Evolutionary conservation across 495 filamentous ascomycete species (phyloP).

Genomic region (Eremomyces bilateralis): DNA sequence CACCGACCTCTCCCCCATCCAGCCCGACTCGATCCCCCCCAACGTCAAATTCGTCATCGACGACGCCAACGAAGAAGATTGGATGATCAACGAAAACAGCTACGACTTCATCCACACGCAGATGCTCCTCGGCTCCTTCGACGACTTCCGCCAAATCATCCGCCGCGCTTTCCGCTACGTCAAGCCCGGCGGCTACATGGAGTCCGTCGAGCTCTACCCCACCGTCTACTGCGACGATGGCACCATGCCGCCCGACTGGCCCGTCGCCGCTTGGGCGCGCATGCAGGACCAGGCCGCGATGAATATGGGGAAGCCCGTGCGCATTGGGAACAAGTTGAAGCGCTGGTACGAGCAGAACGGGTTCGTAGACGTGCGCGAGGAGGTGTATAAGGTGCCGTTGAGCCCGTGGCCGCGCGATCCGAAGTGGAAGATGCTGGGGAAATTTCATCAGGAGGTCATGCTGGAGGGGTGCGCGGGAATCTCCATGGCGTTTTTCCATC

Average conservation of each 20-base stretch:
- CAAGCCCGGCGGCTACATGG: slow-evolving; percentile 16
- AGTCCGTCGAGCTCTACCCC: slow-evolving; percentile 14
- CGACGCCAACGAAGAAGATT: slow-evolving; percentile 17
- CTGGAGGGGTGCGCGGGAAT: slow-evolving; percentile 26
- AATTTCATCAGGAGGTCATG: slow-evolving; percentile 21
- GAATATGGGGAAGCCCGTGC: slow-evolving; percentile 11
- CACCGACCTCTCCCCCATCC: slow-evolving; percentile 16
- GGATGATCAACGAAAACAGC: slow-evolving; percentile 11
- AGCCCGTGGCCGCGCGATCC: slow-evolving; percentile 20
- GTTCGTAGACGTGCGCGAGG: slow-evolving; percentile 21
- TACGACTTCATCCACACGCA: slow-evolving; percentile 17
- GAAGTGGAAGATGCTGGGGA: slow-evolving; percentile 18
- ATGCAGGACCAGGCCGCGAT: slow-evolving; percentile 16
- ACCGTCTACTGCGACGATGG: slow-evolving; percentile 17
- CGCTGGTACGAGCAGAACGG: slow-evolving; percentile 19
- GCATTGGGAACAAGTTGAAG: slow-evolving; percentile 19
- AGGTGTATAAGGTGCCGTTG: slow-evolving; percentile 19
- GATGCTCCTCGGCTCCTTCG: slow-evolving; percentile 13
- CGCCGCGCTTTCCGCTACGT: slow-evolving; percentile 11
- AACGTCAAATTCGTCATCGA: slow-evolving; percentile 19
- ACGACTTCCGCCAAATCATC: slow-evolving; percentile 16
- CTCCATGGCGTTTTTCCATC: slow-evolving; percentile 20
- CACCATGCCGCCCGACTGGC: slow-evolving; percentile 22
- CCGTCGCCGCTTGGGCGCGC: slow-evolving; percentile 17
- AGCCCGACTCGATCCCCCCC: slow-evolving; percentile 15